Conservation (phyloP, 2,329 filamentous ascomycete species). For the Colletotrichum australisinense region DNA sequence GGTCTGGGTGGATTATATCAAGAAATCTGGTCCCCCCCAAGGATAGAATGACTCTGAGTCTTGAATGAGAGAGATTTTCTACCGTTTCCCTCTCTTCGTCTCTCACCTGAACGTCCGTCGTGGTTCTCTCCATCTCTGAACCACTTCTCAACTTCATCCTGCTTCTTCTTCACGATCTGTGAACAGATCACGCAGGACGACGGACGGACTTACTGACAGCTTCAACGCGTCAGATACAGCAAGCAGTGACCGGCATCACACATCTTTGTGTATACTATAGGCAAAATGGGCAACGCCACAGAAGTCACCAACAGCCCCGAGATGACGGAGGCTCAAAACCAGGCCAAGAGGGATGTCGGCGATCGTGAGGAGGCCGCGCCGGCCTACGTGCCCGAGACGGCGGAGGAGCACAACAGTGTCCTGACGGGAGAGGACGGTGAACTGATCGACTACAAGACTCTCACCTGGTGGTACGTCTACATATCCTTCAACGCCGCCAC, state of each 20-base stretch:
- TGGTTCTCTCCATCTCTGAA: not conserved
- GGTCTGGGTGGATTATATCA: slow-evolving; percentile 29
- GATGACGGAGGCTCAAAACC: slow-evolving; percentile 19
- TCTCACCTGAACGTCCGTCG: not conserved
- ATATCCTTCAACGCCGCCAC: no score
- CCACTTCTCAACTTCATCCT: not conserved
- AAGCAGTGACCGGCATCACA: not conserved
- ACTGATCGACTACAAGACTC: slow-evolving; percentile 49
- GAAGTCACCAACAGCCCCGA: slow-evolving; percentile 9
- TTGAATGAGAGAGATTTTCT: not conserved
- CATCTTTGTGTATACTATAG: not conserved
- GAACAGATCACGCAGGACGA: not conserved
- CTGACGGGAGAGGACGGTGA: slow-evolving; percentile 30
- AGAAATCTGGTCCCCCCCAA: slow-evolving; percentile 11
- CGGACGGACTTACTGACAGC: not conserved
- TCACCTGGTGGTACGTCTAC: slow-evolving; percentile 50
- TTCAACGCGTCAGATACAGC: not conserved
- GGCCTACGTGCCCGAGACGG: slow-evolving; percentile 14
- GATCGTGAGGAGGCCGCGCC: slow-evolving; percentile 13
- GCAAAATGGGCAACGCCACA: not conserved
- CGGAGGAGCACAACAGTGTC: slow-evolving; percentile 28
- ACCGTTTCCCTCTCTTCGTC: slow-evolving; percentile 5
- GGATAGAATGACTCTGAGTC: not conserved
- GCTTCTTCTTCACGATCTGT: not conserved
- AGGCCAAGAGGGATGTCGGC: slow-evolving; percentile 11